Percentiles rank a stretch among this genome's conserved stretches.
phyloP scores from a whole-genome alignment of 2,329 filamentous ascomycete genomes.

The Aplosporella prunicola region DNA sequence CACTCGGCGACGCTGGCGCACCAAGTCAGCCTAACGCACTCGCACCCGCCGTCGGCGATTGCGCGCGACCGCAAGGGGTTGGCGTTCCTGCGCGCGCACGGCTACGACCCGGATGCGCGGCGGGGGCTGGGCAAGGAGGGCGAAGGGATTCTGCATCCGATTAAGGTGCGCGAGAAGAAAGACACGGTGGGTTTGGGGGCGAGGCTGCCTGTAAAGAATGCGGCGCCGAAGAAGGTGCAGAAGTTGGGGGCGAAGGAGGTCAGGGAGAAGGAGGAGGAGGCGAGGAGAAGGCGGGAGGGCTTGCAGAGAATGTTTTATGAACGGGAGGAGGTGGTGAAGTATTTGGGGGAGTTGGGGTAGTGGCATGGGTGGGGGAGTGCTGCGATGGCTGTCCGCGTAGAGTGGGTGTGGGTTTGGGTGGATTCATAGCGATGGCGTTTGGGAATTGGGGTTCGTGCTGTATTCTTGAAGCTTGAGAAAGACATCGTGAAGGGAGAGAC shows the following conservation, averaged over 20 bases:
- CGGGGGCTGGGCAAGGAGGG: conserved; percentile 61
- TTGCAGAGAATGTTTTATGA: conserved; percentile 64
- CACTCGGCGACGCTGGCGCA: conserved; percentile 60
- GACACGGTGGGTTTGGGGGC: conserved; percentile 66
- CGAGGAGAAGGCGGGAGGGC: conserved; percentile 53
- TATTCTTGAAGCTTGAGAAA: no score
- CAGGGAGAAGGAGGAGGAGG: conserved; percentile 51
- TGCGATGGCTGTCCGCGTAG: no score
- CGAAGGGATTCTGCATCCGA: conserved; percentile 62
- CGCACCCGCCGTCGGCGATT: conserved; percentile 61
- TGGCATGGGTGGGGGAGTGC: no score
- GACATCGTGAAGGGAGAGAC: no score
- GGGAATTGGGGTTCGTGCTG: no score
- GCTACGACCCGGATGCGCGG: conserved; percentile 67
- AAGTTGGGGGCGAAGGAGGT: conserved; percentile 39
- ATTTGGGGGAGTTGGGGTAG: conserved; percentile 46
- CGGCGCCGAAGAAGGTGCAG: conserved; percentile 26
- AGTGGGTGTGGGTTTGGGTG: background rate
- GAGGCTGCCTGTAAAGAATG: conserved; percentile 22
- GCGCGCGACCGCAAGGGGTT: conserved; percentile 63
- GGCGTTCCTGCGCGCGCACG: conserved; percentile 54
- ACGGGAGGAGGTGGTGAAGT: conserved; percentile 65
- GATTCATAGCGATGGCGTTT: conserved; percentile 1
- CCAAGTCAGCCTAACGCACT: conserved; percentile 59
- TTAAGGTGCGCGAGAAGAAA: conserved; percentile 63